These are phyloP conservation scores for Trypanosoma brucei DNA, from an alignment of 208 protist genomes.

Conservation along the genomic window DNA sequence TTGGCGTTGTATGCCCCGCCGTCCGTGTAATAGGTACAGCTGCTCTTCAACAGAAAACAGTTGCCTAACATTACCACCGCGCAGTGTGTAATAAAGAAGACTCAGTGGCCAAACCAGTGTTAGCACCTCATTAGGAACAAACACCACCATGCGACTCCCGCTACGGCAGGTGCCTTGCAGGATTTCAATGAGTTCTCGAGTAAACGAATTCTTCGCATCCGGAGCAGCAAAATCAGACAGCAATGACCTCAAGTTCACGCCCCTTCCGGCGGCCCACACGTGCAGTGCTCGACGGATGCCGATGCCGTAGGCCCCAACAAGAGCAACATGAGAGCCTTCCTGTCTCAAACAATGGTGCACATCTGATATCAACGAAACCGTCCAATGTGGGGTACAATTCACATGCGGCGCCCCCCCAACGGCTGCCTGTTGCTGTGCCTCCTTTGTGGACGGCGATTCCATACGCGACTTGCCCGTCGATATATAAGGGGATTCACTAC, in stretches of 20 bases:
- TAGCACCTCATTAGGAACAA: slow-evolving; percentile 54
- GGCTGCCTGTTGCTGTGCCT: no score
- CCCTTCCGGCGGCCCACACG: slow-evolving; percentile 44
- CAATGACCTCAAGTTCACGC: slow-evolving; percentile 50
- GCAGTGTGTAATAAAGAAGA: slow-evolving; percentile 50
- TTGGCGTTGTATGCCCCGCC: slow-evolving; percentile 18
- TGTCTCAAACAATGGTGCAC: slow-evolving; percentile 23
- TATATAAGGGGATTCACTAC: not conserved
- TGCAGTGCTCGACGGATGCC: slow-evolving; percentile 52
- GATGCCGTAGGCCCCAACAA: slow-evolving; percentile 44
- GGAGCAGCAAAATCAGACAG: slow-evolving; percentile 17
- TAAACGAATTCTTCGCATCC: slow-evolving; percentile 34
- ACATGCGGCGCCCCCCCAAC: not conserved
- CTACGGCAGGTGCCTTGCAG: slow-evolving; percentile 42
- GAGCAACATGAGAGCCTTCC: slow-evolving; percentile 34
- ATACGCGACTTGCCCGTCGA: not conserved
- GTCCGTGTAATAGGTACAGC: slow-evolving; percentile 33
- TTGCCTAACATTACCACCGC: slow-evolving; percentile 55
- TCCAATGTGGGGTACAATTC: slow-evolving; percentile 7
- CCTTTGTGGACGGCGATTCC: not conserved
- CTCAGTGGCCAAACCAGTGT: slow-evolving; percentile 36
- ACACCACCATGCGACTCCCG: slow-evolving; percentile 46
- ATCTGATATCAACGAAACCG: slow-evolving; percentile 4
- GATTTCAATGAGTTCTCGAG: slow-evolving; percentile 43
- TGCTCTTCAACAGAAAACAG: slow-evolving; percentile 70